These are phyloP conservation scores for Rhodotorula sp. DNA, from an alignment of 1,284 basidiomycete genomes.

Conservation along the genomic window DNA sequence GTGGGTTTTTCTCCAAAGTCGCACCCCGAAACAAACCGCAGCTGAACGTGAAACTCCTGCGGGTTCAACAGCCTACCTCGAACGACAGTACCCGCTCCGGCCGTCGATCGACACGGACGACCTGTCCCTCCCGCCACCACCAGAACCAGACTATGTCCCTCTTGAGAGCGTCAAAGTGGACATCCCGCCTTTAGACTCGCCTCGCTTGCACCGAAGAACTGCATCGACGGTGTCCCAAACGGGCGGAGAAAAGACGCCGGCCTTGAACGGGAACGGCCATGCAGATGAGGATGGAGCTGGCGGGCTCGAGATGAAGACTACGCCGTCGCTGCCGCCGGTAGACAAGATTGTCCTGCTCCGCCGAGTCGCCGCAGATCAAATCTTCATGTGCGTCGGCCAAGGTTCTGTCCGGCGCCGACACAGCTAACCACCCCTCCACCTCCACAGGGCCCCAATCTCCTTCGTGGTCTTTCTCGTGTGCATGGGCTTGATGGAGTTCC, in stretches of 20 bases:
- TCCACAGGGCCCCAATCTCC: slow-evolving; percentile 20
- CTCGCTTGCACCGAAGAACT: not conserved
- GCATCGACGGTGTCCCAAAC: slow-evolving; percentile 1
- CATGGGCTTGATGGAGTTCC: slow-evolving; percentile 23
- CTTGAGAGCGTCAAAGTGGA: slow-evolving; percentile 14
- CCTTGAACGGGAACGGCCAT: not conserved
- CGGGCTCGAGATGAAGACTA: not conserved
- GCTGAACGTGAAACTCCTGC: not conserved
- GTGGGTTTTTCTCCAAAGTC: not conserved
- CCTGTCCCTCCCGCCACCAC: not conserved
- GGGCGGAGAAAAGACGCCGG: not conserved
- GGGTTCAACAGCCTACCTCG: slow-evolving; percentile 17
- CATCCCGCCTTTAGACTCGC: not conserved
- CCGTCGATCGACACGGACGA: not conserved
- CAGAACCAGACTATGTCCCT: not conserved
- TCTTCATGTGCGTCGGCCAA: slow-evolving; percentile 18
- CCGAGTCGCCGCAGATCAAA: slow-evolving; percentile 9
- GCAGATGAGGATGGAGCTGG: not conserved
- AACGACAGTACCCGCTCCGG: slow-evolving; percentile 12
- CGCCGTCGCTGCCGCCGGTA: not conserved
- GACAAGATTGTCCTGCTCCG: slow-evolving; percentile 9
- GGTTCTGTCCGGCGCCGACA: not conserved
- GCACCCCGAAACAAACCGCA: no score
- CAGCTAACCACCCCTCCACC: not conserved
- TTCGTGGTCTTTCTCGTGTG: slow-evolving; percentile 23